Base-by-base conservation (phyloP, 2,329 filamentous ascomycete genomes). In the Ambrosiella cleistominuta region DNA sequence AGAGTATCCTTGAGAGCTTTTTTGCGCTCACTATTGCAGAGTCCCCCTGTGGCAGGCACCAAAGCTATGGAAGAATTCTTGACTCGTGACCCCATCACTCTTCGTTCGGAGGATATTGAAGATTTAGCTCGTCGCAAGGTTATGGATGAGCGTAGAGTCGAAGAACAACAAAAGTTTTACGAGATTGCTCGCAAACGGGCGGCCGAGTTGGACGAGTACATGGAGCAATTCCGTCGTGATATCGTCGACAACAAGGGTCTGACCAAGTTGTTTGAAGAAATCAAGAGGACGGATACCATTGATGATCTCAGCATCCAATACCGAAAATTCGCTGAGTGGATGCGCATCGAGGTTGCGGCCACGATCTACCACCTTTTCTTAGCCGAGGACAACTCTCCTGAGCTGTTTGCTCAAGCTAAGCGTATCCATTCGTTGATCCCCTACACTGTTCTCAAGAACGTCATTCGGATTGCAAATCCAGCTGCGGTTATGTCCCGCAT, bases 281-380 rank as follows among this genome's bases (percentile, higher is more conserved):
- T 98, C 69, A 86, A 86, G 65, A 83, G 89, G 58, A 97, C 97
- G 72, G 77, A 87, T 61, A 88, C 80, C 3, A 91, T 98, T 57
- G 79, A 81, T 62, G 88, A 96, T 64, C 77, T 98, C 57, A 95
- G 88, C 66, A 84, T 94, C 9, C 90, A 97, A 68, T 97, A 97
- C 69, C 87, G 93, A 66, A 98, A 97, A 68, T 97, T 98, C 67
- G 91, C 91, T 15, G 93, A 98, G 69, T 98, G 93, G 93, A 74
- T 97, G 55, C 84, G 93, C 44, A 98, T 98, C 66, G 93, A 98
- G 71, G 84, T 98, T 54, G 93, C 93, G 27, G 93, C 93, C 45
- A 96, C 93, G 19, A 82, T 97, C 60, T 98, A 98, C 67, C 93
- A 98, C 69, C 75, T 98, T 39, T 98, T 98, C 75, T 77, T 98